These are phyloP conservation scores for Neurospora terricola DNA, from an alignment of 495 filamentous ascomycete genomes.

Conservation along the genomic window DNA sequence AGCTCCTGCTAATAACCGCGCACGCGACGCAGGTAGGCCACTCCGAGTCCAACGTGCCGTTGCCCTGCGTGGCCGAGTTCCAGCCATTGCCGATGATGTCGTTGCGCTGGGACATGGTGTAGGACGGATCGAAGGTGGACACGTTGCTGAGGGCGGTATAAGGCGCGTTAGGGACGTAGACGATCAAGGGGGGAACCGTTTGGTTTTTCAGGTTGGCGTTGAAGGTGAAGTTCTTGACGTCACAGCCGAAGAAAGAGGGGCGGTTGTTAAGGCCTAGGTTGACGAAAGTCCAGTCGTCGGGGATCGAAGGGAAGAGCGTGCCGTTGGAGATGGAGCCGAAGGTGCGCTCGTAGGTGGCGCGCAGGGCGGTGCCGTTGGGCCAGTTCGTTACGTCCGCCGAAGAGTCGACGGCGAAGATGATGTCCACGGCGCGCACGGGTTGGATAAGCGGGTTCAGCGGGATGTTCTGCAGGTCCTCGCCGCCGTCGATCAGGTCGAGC, in stretches of 20 bases:
- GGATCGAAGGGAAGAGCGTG: slow-evolving; percentile 74
- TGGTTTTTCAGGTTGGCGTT: slow-evolving; percentile 14
- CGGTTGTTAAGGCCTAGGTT: slow-evolving; percentile 74
- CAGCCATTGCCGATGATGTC: slow-evolving; percentile 76
- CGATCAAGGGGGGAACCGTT: slow-evolving; percentile 54
- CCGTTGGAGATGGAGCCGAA: slow-evolving; percentile 59
- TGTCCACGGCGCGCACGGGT: slow-evolving; percentile 66
- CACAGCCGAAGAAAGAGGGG: slow-evolving; percentile 91
- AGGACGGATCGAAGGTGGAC: slow-evolving; percentile 57
- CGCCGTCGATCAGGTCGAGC: slow-evolving; percentile 79
- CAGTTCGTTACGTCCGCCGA: slow-evolving; percentile 73
- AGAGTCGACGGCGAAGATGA: slow-evolving; percentile 85
- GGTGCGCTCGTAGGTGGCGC: slow-evolving; percentile 75
- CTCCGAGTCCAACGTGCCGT: slow-evolving; percentile 56
- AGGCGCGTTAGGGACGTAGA: slow-evolving; percentile 85
- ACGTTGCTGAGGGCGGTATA: slow-evolving; percentile 65
- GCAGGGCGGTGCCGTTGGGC: slow-evolving; percentile 79
- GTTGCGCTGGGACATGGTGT: slow-evolving; percentile 56
- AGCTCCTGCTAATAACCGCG: slow-evolving; percentile 69
- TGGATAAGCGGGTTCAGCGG: slow-evolving; percentile 82
- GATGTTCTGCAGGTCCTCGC: slow-evolving; percentile 79
- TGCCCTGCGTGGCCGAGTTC: slow-evolving; percentile 70
- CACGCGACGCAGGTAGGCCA: slow-evolving; percentile 83
- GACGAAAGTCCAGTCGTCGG: slow-evolving; percentile 77
- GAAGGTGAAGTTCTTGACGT: slow-evolving; percentile 53